Conservation (phyloP, 768 basidiomycete species). For the Royoungia palumana region DNA sequence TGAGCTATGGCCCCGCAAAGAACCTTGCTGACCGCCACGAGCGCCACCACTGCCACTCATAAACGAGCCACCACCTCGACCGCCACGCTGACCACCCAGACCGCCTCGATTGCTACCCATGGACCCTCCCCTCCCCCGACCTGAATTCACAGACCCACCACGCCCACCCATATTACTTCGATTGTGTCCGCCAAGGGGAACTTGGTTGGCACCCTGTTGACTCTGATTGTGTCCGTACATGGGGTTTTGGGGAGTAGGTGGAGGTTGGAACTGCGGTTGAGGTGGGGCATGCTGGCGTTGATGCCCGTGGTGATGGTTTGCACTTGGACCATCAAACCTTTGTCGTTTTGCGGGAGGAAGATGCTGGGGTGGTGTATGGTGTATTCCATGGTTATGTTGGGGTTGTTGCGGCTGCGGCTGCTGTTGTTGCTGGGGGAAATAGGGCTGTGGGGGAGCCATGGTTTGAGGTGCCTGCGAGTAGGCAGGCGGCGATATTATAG, state of each 20-base stretch:
- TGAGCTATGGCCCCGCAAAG: constrained; percentile 60
- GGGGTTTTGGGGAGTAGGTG: constrained; percentile 25
- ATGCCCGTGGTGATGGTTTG: constrained; percentile 39
- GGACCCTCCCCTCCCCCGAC: constrained; percentile 47
- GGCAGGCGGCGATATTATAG: constrained; percentile 46
- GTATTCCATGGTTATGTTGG: constrained; percentile 45
- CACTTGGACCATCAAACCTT: constrained; percentile 78
- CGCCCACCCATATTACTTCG: constrained; percentile 47
- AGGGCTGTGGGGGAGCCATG: constrained; percentile 40
- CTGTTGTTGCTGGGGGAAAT: constrained; percentile 37
- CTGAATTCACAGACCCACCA: constrained; percentile 34
- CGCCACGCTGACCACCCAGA: constrained; percentile 40
- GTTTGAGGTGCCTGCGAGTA: constrained; percentile 43
- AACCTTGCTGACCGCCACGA: constrained; percentile 46
- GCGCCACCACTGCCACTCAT: constrained; percentile 34
- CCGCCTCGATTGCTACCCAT: constrained; percentile 45
- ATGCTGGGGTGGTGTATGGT: constrained; percentile 73
- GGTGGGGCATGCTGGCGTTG: constrained; percentile 45
- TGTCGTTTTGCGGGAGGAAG: constrained; percentile 91
- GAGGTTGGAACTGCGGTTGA: constrained; percentile 57
- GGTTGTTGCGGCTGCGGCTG: constrained; percentile 42
- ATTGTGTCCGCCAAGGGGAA: constrained; percentile 39
- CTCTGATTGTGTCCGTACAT: constrained; percentile 34
- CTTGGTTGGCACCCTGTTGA: constrained; percentile 43
- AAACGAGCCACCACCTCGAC: constrained; percentile 37